These are phyloP conservation scores for Leptodermis oblonga DNA, from an alignment of 257 asterid genomes.

Conservation along the genomic window DNA sequence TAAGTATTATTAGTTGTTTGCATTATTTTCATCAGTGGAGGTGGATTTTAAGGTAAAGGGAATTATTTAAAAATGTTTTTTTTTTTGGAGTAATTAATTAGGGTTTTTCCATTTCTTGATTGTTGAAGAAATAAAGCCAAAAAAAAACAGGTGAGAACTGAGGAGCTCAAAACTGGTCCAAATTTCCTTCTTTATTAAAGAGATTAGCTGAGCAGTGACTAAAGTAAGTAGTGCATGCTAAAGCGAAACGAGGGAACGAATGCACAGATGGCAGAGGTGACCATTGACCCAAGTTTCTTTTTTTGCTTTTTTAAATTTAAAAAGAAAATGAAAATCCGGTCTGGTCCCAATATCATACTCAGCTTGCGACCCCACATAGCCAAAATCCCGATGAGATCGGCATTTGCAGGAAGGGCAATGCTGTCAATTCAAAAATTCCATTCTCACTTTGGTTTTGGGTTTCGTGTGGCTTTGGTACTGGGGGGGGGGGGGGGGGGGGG, in stretches of 20 bases:
- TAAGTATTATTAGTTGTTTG: neutral
- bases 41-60: neutral
- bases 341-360: conserved; percentile 15
- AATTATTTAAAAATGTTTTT: no score
- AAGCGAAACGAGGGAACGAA: conserved; percentile 18
- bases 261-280: conserved; percentile 23
- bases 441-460: neutral
- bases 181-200: conserved; percentile 20
- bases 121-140: no score
- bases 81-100: no score
- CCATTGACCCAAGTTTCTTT: conserved; percentile 34
- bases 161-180: conserved; percentile 4
- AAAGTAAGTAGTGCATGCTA: conserved; percentile 32
- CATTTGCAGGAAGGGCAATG: conserved; percentile 24
- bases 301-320: neutral
- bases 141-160: neutral
- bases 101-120: no score
- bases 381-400: conserved; percentile 6
- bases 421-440: conserved; percentile 6
- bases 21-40: neutral
- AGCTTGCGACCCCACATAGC: neutral
- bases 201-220: conserved; percentile 11
- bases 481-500: no score
- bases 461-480: conserved; percentile 22
- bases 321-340: neutral